Base-by-base conservation (phyloP, 2,329 filamentous ascomycete species). In the Plectosphaerella plurivora region DNA sequence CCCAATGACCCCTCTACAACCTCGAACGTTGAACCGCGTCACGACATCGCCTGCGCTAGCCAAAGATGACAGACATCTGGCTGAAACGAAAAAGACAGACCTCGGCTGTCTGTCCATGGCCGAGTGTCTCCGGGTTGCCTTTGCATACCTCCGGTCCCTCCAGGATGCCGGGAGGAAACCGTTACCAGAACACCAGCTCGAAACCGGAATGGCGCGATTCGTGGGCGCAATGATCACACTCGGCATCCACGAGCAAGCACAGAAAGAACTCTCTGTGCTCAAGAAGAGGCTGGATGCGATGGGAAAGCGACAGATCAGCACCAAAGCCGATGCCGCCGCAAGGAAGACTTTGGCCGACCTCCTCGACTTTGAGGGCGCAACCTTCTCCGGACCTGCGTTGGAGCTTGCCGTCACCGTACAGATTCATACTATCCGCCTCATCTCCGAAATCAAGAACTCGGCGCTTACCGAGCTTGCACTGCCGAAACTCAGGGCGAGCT, bases 131-230 rank as follows among this genome's bases (percentile, higher is more conserved):
- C 78, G 87, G 10, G 67, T 81, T 25, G 87, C 86, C 2, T 89
- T 92, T 61, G 71, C 78, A 7, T 84, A 82, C 48, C 71, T 92
- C 39, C 76, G 86, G 48, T 74, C 77, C 25, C 61, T 83, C 22
- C 80, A 87, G 49, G 73, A 78, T 24, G 70, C 78, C 1, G 70
- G 78, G 6, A 74, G 77, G 9, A 69, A 83, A 10, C 69, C 77
- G 10, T 71, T 85, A n/a, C 77, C 82, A 1, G 77, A 81, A 45
- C 70, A 88, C 39, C 87, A 92, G 62, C 67, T 92, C 4, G 89
- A 92, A 63, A 84, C 76, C 54, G 89, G 88, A 51, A 88, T 89
- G 76, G 81, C 87, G 15, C 83, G 85, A 0, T 76, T 92, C 50
- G 69, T 87, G 39, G 80, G 81, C 39, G 89, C 85, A 63, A 72